Base-by-base conservation (phyloP, 2,329 filamentous ascomycete species). In the Dactylellina drechsleri region DNA sequence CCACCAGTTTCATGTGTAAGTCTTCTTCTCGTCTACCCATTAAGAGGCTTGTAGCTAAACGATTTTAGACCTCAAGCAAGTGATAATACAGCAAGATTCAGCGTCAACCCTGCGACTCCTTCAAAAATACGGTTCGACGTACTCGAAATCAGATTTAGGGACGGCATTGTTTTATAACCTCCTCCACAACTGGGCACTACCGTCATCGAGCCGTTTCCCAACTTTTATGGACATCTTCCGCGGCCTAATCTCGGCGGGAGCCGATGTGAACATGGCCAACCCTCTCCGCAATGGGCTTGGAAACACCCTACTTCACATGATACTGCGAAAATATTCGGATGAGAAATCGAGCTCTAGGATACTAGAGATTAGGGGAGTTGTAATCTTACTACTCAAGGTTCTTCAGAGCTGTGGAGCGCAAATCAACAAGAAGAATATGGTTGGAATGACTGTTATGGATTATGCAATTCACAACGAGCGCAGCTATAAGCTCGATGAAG, bases 381-480 rank as follows among this genome's bases (percentile, higher is more conserved):
- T 67, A 0, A 18, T 74, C 12, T 40, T 74, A 15, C 58, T 74
- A 2, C 28, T 74, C 2, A 66, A 45, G 13, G 62, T 74, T 4
- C 18, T 74, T 23, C 56, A 64, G 26, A 74, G 70, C 26, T 74
- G 62, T 23, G 70, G 70, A 12, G 70, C 57, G 8, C 57, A 74
- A 8, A 57, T 74, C 31, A 74, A 74, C 18, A 57, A 36, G 52
- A 74, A 74, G 23, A 74, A 74, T 41, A 18, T 53, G 23, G 62
- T 74, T 10, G 70, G 70, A 12, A 62, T 74, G 70, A 74, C 61
- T 0, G 62, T 74, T 6, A 74, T 74, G 70, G 70, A 74, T 43
- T 74, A 74, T 18, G 70, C 70, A 1, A 43, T 74, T 23, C 70
- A 74, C 16, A 74, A 74, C 41, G 40, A 67, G 2, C 18, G 70